These are phyloP conservation scores for Mayamaea pseudoterrestris DNA, from an alignment of 108 stramenopile genomes.

Conservation along the genomic window DNA sequence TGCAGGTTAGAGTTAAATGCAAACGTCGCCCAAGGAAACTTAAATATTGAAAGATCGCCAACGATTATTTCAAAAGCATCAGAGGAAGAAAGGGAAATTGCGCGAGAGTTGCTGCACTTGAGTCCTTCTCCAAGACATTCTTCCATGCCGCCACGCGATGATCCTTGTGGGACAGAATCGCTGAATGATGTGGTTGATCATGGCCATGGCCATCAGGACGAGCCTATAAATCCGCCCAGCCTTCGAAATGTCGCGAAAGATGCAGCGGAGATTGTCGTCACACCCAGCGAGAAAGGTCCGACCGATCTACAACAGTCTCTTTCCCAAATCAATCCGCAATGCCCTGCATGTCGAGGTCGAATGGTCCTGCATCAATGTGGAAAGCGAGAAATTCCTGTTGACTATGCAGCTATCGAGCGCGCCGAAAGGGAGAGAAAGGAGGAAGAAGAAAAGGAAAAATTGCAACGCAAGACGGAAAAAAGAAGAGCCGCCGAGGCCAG, in stretches of 20 bases:
- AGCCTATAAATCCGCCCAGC: background rate
- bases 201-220: background rate
- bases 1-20: no score
- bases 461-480: constrained; percentile 24
- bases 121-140: no score
- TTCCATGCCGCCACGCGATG: no score
- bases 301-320: constrained; percentile 97
- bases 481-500: constrained; percentile 31
- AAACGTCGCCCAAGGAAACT: no score
- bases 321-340: constrained; percentile 13
- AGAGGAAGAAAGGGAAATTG: constrained; percentile 1
- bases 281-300: constrained; percentile 97
- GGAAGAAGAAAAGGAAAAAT: constrained; percentile 39
- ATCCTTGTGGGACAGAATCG: background rate
- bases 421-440: constrained; percentile 31
- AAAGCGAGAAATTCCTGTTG: constrained; percentile 37
- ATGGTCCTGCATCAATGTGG: constrained; percentile 42
- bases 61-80: no score
- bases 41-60: no score
- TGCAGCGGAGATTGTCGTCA: no score
- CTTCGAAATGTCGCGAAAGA: no score
- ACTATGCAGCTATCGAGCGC: constrained; percentile 39
- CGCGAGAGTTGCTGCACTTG: background rate
- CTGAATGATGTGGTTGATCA: constrained; percentile 15
- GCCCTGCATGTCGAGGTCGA: constrained; percentile 41